Base-by-base conservation (phyloP, 768 basidiomycete species). In the Kwoniella sp. region DNA sequence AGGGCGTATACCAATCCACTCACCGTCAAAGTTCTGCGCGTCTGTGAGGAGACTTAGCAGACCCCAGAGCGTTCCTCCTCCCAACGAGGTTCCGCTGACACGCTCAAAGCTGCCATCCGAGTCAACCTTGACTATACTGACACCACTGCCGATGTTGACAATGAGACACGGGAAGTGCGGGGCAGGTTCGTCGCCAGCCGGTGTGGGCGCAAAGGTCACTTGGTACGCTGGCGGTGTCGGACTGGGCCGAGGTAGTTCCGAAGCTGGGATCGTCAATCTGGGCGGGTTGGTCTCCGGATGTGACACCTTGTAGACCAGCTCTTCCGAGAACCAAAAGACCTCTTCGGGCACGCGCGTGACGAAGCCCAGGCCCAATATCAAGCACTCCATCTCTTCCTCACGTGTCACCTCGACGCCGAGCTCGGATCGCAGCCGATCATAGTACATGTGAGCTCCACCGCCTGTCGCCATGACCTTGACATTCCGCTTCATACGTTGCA, bases 331-430 rank as follows among this genome's bases (percentile, higher is more conserved):
- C 80, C 85, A 96, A 77, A 98, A 99, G 25, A 89, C 93, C 77
- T 99, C 95, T 76, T 90, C 85, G 28, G 93, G 93, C 55, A 99
- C 92, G 73, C 87, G 84, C 29, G 87, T 86, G 73, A 98, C 86
- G 77, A 99, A 99, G 75, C 89, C 87, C 70, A 99, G 79, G 25
- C 95, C 95, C 64, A 89, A 86, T 61, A 96, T 98, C 70, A 98
- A 76, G 67, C 95, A 96, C 77, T 89, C 93, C 95, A 99, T 98
- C 80, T 99, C 95, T 73, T 98, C 95, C 75, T 98, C 93, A 50
- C 86, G 76, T 56, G 79, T 78, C 36, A 96, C 89, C 68, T 92
- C 89, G 44, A 98, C 88, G 23, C 79, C 83, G 12, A 96, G 77
- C 58, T 82, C 82, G 19, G 78, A 77, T 44, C 79, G 79, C 73